These are phyloP conservation scores for Candida lessepsii DNA, from an alignment of 805 yeast genomes.

Conservation along the genomic window DNA sequence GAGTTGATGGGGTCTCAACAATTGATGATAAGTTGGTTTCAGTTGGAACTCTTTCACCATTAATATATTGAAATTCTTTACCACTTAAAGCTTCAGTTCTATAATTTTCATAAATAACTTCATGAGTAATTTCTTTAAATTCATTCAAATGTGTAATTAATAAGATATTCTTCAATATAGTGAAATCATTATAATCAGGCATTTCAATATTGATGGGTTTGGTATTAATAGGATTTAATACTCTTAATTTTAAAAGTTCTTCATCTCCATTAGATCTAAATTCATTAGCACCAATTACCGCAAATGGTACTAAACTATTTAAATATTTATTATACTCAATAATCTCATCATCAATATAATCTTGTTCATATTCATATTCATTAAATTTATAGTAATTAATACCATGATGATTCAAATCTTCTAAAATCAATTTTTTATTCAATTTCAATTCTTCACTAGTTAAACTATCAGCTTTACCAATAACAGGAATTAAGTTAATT, in stretches of 20 bases:
- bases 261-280: slow-evolving; percentile 42
- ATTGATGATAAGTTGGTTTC: slow-evolving; percentile 2
- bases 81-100: slow-evolving; percentile 83
- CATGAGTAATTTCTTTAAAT: slow-evolving; percentile 85
- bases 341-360: slow-evolving; percentile 58
- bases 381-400: slow-evolving; percentile 73
- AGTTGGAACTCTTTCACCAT: slow-evolving; percentile 14
- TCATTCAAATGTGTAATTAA: slow-evolving; percentile 84
- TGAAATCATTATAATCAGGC: slow-evolving; percentile 76
- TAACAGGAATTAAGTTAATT: slow-evolving; percentile 44
- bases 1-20: slow-evolving; percentile 10
- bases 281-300: slow-evolving; percentile 68
- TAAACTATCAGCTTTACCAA: slow-evolving; percentile 44
- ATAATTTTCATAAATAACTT: slow-evolving; percentile 80
- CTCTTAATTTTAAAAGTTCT: slow-evolving; percentile 52
- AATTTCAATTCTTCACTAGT: slow-evolving; percentile 48
- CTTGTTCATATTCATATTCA: slow-evolving; percentile 56
- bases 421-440: slow-evolving; percentile 71
- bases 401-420: slow-evolving; percentile 68
- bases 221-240: slow-evolving; percentile 48
- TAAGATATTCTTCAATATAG: slow-evolving; percentile 73
- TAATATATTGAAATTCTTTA: slow-evolving; percentile 44
- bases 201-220: slow-evolving; percentile 61
- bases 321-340: slow-evolving; percentile 64
- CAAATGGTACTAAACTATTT: slow-evolving; percentile 64